Base-by-base conservation (phyloP, 2,329 filamentous ascomycete species). In the Fusarium sp. region DNA sequence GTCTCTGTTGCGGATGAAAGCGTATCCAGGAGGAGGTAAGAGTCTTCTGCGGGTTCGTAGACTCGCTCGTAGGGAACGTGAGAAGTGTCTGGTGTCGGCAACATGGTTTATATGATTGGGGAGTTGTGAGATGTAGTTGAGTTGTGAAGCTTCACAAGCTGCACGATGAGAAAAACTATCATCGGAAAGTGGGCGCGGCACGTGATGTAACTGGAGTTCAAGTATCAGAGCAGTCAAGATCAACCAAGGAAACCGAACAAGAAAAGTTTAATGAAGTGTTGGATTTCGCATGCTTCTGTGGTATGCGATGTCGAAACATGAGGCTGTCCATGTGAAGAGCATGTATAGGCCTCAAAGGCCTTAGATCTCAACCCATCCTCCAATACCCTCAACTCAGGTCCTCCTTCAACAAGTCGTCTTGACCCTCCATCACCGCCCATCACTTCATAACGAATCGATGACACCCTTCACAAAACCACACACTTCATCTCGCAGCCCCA, bases 11-110 rank as follows among this genome's bases (percentile, higher is more conserved):
- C 64, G 2, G 90, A 91, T 0, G 94, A 95, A 46, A 99, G 86
- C 0, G 94, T 97, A 81, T 99, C 95, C 29, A 99, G 88, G 53
- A 99, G 87, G 46, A 99, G 87, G 77, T 93, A 99, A 5, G 94
- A 97, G 82, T 99, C 96, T 81, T 99, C 96, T 10, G 95, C 91
- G 34, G 96, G 96, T 77, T 97, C 94, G 81, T 99, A 99, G 73
- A 98, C 90, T 60, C 91, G 89, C 78, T 92, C 88, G 81, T 94
- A 97, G 59, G 91, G 88, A 64, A 98, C 92, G 81, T 99, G 96
- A 20, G 92, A 92, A 3, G 96, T 99, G 62, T 93, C 92, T 13
- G 96, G 96, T 1, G 96, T 99, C 9, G 95, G 94, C 27, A 99
- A 88, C 94, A 97, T 97, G 77, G 33, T 38, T 4, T 29, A 31